A percentile compares a stretch with the other conserved stretches of the same genome.
Conservation (phyloP, 768 basidiomycete genomes). For the Phaffia tasmanica region DNA sequence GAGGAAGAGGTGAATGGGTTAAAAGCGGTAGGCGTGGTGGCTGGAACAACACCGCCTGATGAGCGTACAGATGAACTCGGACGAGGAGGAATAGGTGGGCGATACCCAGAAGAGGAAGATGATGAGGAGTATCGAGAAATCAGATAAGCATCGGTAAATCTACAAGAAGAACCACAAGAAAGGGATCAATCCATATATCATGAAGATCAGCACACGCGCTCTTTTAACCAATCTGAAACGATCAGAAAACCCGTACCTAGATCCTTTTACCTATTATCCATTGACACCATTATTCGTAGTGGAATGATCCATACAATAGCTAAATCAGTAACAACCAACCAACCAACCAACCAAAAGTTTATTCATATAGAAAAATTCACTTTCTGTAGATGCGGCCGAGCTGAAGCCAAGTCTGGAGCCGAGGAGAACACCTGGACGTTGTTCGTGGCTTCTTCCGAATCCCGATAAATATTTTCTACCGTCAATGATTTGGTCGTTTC, state of each 20-base stretch:
- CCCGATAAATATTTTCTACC: constrained; percentile 26
- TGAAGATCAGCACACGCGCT: background rate
- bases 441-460: constrained; percentile 20
- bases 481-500: constrained; percentile 14
- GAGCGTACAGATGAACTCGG: constrained; percentile 5
- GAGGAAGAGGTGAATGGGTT: background rate
- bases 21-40: too few relatives aligned
- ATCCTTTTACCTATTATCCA: too few relatives aligned
- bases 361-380: background rate
- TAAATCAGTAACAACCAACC: too few relatives aligned
- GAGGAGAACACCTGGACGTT: constrained; percentile 20
- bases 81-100: constrained; percentile 12
- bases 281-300: too few relatives aligned
- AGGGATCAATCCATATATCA: background rate
- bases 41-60: too few relatives aligned
- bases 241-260: too few relatives aligned
- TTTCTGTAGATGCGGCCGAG: constrained; percentile 19
- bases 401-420: constrained; percentile 4
- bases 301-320: too few relatives aligned
- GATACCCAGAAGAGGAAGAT: constrained; percentile 6
- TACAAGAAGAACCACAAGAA: background rate
- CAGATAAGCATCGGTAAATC: constrained; percentile 26
- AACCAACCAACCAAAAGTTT: background rate
- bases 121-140: constrained; percentile 21
- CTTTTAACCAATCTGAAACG: too few relatives aligned